Conservation (phyloP, 1,284 basidiomycete species). For the Prillingera fragicola region DNA sequence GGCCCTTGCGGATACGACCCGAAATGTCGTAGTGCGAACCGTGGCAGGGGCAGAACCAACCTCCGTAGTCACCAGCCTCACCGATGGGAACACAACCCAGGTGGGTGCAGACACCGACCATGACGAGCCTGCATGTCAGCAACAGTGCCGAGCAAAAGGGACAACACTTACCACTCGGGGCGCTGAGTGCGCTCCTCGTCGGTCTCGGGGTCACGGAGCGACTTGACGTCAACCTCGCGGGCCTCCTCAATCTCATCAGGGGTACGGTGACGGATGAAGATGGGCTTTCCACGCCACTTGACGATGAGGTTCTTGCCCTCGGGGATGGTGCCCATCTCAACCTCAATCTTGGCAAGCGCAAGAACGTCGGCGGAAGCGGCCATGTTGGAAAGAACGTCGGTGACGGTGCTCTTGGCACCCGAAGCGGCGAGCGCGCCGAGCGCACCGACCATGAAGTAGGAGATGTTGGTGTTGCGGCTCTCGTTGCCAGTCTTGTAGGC, state of each 20-base stretch:
- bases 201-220: slow-evolving; percentile 83
- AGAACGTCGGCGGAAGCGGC: slow-evolving; percentile 95
- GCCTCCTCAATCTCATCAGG: slow-evolving; percentile 90
- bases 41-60: slow-evolving; percentile 98
- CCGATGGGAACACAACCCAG: slow-evolving; percentile 98
- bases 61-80: slow-evolving; percentile 95
- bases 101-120: slow-evolving; percentile 97
- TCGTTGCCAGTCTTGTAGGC: slow-evolving; percentile 68
- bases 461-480: slow-evolving; percentile 73
- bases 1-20: slow-evolving; percentile 90
- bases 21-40: slow-evolving; percentile 86
- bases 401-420: slow-evolving; percentile 86
- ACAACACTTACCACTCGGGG: slow-evolving; percentile 73
- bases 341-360: slow-evolving; percentile 95
- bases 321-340: slow-evolving; percentile 84
- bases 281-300: slow-evolving; percentile 99
- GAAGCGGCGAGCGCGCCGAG: slow-evolving; percentile 91
- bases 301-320: slow-evolving; percentile 78
- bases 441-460: slow-evolving; percentile 96
- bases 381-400: slow-evolving; percentile 95
- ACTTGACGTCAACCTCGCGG: slow-evolving; percentile 73
- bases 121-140: slow-evolving; percentile 58
- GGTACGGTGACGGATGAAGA: slow-evolving; percentile 98
- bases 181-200: slow-evolving; percentile 86
- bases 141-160: not conserved